phyloP scores from a whole-genome alignment of 202 grass and related monocot genomes.

The Musa balbisiana region DNA sequence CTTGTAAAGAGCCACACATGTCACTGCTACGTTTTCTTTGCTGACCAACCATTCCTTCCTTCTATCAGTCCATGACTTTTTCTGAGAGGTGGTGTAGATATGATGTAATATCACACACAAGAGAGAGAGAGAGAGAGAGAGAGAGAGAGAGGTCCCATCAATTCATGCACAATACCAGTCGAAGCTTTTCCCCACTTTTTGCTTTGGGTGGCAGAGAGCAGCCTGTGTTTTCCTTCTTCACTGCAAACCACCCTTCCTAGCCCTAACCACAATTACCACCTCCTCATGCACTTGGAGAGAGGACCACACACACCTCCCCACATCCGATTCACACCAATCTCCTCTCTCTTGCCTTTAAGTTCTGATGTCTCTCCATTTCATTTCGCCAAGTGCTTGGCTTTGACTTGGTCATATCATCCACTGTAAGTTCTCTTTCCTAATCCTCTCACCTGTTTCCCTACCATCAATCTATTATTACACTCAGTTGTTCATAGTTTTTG shows the following conservation, averaged over 20 bases:
- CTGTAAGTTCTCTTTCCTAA: background rate
- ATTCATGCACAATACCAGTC: background rate
- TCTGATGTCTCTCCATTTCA: background rate
- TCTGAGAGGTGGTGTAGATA: background rate
- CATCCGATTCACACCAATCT: background rate
- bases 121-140: background rate
- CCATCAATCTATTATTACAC: background rate
- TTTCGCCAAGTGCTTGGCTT: background rate
- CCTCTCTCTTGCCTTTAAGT: background rate
- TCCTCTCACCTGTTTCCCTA: background rate
- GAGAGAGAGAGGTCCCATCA: slow-evolving; percentile 1
- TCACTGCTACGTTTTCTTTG: background rate
- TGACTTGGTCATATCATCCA: background rate
- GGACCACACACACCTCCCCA: background rate
- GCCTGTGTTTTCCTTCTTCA: background rate
- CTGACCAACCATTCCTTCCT: background rate
- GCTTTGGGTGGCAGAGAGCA: background rate
- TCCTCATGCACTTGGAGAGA: background rate
- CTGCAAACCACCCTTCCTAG: background rate
- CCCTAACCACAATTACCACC: background rate
- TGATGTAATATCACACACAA: background rate
- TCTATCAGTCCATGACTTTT: background rate
- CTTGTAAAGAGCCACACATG: background rate
- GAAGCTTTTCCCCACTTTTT: background rate
- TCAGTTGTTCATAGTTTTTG: no score